Base-by-base conservation (phyloP, 768 basidiomycete genomes). In the Tulasnella sp. region DNA sequence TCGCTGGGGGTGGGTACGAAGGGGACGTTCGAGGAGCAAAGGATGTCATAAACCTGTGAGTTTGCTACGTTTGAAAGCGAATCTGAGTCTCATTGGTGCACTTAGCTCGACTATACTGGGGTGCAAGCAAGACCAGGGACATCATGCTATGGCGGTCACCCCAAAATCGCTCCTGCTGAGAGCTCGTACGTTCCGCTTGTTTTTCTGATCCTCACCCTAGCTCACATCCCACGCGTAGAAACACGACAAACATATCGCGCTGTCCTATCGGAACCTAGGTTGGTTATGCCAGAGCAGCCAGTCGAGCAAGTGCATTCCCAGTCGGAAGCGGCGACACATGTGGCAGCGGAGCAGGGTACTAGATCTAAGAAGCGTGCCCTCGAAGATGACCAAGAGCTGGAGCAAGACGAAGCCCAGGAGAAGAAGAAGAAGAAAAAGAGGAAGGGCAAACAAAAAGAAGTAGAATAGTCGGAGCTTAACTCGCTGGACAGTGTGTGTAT, bases 241-340 rank as follows among this genome's bases (percentile, higher is more conserved):
- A 92, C 93, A 0, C 91, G 93, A 39, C 89, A 88, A 80, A 93
- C 92, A 5, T 93, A 92, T 79, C 88, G 93, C 6, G 91, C 93
- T 0, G 87, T 94, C 0, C 83, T 94, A 29, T 93, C 93, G 3
- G 91, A 92, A 80, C 92, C 93, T 0, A 87, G 81, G 68, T 81
- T 93, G 12, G 86, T 94, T 14, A 73, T 73, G 42, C 40, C 72
- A 29, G 58, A 64, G 5, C 15, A 34, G 29, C 29, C 2, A 2
- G 45, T 34, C 17, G 52, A 45, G 31, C 15, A 11, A n/a, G 2
- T 6, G 14, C 31, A n/a, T 12, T 9, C 29, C 29, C 12, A 29
- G 5, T 11, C 58, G 7, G 58, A 64, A 12, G 29, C 58, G 15
- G 58, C 31, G 15, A 25, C 58, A 5, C 29, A 64, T 3, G 14